Evolutionary conservation across 2,329 filamentous ascomycete genomes (phyloP).

Genomic region (Juglanconis oblonga): DNA sequence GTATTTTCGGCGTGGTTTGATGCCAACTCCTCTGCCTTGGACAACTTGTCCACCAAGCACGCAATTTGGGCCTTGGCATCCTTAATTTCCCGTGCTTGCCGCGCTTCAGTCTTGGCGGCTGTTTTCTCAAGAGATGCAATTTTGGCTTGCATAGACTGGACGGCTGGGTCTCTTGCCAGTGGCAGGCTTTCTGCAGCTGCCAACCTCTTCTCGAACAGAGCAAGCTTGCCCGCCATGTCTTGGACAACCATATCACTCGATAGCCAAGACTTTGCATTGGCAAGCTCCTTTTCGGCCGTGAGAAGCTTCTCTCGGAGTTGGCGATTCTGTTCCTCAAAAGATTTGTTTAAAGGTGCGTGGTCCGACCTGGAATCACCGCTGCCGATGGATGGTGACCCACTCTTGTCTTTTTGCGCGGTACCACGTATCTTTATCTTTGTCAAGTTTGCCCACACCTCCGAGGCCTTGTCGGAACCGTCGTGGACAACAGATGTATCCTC

Average conservation of each 20-base stretch:
- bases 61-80: neutral
- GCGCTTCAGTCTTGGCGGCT: neutral
- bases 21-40: neutral
- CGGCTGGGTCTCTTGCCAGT: neutral
- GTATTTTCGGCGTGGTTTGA: neutral
- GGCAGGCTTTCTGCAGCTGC: neutral
- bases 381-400: neutral
- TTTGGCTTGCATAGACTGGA: neutral
- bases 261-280: neutral
- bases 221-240: neutral
- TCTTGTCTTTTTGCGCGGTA: neutral
- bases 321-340: neutral
- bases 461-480: neutral
- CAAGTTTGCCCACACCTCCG: neutral
- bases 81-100: neutral
- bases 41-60: neutral
- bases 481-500: neutral
- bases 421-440: neutral
- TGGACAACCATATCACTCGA: neutral
- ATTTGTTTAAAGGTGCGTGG: neutral
- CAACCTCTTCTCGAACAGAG: neutral
- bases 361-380: neutral
- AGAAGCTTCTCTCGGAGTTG: neutral
- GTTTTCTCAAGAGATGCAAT: neutral
- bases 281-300: neutral